A percentile compares a stretch with the other conserved stretches of the same genome.
These are phyloP conservation scores for Eryngium alpinum DNA, from an alignment of 140 eudicot genomes.

Conservation along the genomic window DNA sequence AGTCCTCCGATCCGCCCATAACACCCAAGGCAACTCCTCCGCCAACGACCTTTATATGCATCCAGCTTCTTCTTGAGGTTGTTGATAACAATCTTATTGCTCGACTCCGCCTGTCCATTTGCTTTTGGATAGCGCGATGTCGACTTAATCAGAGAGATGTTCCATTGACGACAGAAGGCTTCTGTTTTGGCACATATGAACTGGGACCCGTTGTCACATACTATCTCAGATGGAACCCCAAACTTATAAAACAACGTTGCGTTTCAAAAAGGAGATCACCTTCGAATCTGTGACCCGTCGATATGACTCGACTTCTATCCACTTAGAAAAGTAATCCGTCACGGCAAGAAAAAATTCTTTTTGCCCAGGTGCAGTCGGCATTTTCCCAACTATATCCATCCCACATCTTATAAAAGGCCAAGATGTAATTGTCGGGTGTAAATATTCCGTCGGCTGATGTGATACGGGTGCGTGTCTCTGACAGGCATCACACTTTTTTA, in stretches of 20 bases:
- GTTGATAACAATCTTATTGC: conserved; percentile 2
- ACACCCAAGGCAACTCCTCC: not conserved
- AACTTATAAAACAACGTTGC: not conserved
- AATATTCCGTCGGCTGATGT: not conserved
- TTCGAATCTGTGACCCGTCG: not conserved
- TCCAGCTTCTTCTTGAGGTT: not conserved
- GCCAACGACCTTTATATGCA: conserved; percentile 4
- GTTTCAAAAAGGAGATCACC: not conserved
- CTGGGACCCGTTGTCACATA: not conserved
- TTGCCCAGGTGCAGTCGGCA: not conserved
- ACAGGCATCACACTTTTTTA: not conserved
- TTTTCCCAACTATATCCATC: not conserved
- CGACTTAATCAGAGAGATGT: not conserved
- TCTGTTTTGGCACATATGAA: not conserved
- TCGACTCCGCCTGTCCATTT: conserved; percentile 12
- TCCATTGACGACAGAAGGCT: not conserved
- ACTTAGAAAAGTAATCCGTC: not conserved
- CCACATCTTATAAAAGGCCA: not conserved
- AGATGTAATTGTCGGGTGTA: not conserved
- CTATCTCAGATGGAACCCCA: not conserved
- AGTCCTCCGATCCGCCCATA: conserved; percentile 16
- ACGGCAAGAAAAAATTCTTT: not conserved
- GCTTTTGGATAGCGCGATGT: not conserved
- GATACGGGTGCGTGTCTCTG: not conserved
- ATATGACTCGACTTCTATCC: not conserved